Percentiles rank a stretch among this genome's conserved stretches.
Conservation (phyloP, 2,329 filamentous ascomycete species). For the Nectriaceae sp. region DNA sequence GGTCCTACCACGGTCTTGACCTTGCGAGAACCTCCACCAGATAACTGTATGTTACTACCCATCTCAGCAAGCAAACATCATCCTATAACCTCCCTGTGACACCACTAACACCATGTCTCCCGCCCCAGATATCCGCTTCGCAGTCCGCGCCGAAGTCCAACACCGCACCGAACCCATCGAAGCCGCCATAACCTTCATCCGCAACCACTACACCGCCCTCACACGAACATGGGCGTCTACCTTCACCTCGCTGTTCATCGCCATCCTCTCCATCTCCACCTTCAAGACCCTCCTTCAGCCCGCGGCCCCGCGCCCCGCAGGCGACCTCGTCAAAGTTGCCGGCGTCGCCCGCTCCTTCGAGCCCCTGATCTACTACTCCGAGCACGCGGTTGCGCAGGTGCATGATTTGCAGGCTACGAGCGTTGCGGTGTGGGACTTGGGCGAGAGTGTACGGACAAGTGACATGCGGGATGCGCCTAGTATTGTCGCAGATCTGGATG, state of each 20-base stretch:
- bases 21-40: slow-evolving; percentile 33
- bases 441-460: slow-evolving; percentile 83
- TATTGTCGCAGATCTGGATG: slow-evolving; percentile 84
- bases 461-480: slow-evolving; percentile 89
- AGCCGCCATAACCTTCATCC: slow-evolving; percentile 65
- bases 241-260: slow-evolving; percentile 60
- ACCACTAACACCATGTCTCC: slow-evolving; percentile 8
- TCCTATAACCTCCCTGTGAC: neutral
- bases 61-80: neutral
- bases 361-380: slow-evolving; percentile 91
- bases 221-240: slow-evolving; percentile 72
- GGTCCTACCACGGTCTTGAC: slow-evolving; percentile 25
- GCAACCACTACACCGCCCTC: slow-evolving; percentile 57
- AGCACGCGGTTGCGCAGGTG: slow-evolving; percentile 84
- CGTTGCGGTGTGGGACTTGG: slow-evolving; percentile 91
- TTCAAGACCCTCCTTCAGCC: slow-evolving; percentile 70
- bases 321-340: slow-evolving; percentile 86
- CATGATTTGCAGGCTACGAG: slow-evolving; percentile 88
- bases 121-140: slow-evolving; percentile 78
- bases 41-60: slow-evolving; percentile 51
- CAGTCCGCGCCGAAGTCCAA: slow-evolving; percentile 83
- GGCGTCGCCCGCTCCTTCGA: slow-evolving; percentile 89
- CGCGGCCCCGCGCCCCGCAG: slow-evolving; percentile 47
- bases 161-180: slow-evolving; percentile 86
- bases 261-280: slow-evolving; percentile 65